phyloP scores from a whole-genome alignment of 768 basidiomycete genomes.

The Naganishia friedmannii region DNA sequence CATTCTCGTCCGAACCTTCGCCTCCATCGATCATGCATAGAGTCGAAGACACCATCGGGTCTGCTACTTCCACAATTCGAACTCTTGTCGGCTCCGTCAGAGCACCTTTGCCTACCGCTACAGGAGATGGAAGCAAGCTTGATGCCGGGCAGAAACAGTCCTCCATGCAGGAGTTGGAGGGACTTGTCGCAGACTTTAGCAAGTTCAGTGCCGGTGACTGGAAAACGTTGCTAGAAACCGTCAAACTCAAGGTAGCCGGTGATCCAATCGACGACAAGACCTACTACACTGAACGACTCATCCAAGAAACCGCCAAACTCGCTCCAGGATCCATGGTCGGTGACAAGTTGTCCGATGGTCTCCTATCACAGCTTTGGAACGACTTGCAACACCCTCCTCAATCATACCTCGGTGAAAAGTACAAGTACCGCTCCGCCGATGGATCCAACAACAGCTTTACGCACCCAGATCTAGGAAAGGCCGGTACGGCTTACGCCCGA shows the following conservation, averaged over 20 bases:
- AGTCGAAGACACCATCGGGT: neutral
- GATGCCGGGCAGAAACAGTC: neutral
- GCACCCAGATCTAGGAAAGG: neutral
- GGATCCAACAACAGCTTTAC: neutral
- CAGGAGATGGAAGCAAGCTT: constrained; percentile 1
- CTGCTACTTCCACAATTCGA: neutral
- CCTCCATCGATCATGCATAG: neutral
- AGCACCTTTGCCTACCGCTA: neutral
- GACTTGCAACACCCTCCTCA: neutral
- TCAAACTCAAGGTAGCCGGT: neutral
- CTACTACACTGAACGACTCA: neutral
- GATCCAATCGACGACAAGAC: constrained; percentile 7
- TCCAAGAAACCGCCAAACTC: neutral
- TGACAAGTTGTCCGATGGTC: neutral
- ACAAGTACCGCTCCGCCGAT: constrained; percentile 2
- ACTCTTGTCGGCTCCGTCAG: neutral
- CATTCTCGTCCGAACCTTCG: neutral
- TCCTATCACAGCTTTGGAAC: neutral
- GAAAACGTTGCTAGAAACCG: neutral
- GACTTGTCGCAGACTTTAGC: neutral
- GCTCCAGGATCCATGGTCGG: neutral
- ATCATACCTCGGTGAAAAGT: neutral
- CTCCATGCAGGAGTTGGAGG: neutral
- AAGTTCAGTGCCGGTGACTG: neutral
- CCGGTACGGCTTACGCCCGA: neutral